phyloP scores from a whole-genome alignment of 495 filamentous ascomycete species.

The Podospora comata region DNA sequence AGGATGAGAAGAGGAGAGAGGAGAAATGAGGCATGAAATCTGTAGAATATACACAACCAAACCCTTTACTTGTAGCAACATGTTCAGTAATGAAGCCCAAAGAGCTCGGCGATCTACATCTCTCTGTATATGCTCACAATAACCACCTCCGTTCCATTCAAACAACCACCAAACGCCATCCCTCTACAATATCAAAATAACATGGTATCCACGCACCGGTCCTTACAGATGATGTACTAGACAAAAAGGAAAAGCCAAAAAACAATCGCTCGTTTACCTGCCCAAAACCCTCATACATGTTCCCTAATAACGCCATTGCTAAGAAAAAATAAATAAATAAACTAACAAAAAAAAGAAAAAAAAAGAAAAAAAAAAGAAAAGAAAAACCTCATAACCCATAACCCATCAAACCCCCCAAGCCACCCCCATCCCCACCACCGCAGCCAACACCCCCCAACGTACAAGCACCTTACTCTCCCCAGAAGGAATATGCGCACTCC shows the following conservation, averaged over 20 bases:
- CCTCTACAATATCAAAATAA: background rate
- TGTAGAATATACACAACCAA: background rate
- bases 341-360: too few relatives aligned
- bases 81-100: background rate
- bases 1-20: slow-evolving; percentile 15
- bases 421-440: slow-evolving; percentile 19
- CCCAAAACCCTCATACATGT: background rate
- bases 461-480: background rate
- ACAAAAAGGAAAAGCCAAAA: background rate
- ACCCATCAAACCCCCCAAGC: slow-evolving; percentile 10
- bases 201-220: background rate
- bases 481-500: slow-evolving; percentile 40
- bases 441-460: slow-evolving; percentile 8
- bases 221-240: background rate
- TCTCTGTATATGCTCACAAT: background rate
- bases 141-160: background rate
- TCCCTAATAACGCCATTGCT: background rate
- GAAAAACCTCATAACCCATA: background rate
- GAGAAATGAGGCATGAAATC: slow-evolving; percentile 5
- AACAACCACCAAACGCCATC: background rate
- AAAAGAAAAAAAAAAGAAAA: background rate
- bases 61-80: too few relatives aligned
- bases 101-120: background rate
- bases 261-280: background rate
- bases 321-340: background rate